Base-by-base conservation (phyloP, 345 rosid genomes). In the Rhodamnia argentea region DNA sequence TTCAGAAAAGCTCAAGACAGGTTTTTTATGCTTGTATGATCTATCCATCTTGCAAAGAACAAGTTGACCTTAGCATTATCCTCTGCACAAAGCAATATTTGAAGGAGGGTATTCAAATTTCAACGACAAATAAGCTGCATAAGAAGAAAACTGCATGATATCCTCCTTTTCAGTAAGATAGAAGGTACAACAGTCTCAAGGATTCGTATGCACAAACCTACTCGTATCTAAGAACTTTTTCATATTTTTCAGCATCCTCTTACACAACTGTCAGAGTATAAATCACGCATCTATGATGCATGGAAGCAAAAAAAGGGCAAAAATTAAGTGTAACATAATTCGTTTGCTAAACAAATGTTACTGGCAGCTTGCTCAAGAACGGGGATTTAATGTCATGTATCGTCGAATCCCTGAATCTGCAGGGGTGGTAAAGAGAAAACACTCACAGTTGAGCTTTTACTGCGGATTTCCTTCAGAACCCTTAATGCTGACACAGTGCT, bases 361-460 rank as follows among this genome's bases (percentile, higher is more conserved):
- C 16, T 54, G 52, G 99, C 98, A 55, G 70, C 96, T 90, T 94
- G 99, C 87, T 94, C 98, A 85, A 95, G 87, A 85, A 96, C 88
- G 0, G 94, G 95, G 83, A 93, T 89, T 78, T 93, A 92, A 70
- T 94, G 94, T 98, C 98, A 96, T 4, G 95, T 56, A 82, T 92
- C 93, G 4, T 97, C 96, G 85, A 93, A 82, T 6, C 93, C 96
- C 42, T 91, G 92, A 13, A 91, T 85, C 76, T 97, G 99, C 40
- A 96, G 84, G 0, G 99, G 99, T 10, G 99, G 99, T 92, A 97
- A 90, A 2, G 99, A 97, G 75, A 94, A 97, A 22, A 88, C 92
- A 78, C 99, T 97, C 2, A 95, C 98, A 0, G 99, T 95, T 11
- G 99, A 97, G 91, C 98, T 97, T 44, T 92, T 86, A 5, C 96